Evolutionary conservation across 176 grass and related monocot genomes (phyloP).

Genomic region (Panicum miliaceum): DNA sequence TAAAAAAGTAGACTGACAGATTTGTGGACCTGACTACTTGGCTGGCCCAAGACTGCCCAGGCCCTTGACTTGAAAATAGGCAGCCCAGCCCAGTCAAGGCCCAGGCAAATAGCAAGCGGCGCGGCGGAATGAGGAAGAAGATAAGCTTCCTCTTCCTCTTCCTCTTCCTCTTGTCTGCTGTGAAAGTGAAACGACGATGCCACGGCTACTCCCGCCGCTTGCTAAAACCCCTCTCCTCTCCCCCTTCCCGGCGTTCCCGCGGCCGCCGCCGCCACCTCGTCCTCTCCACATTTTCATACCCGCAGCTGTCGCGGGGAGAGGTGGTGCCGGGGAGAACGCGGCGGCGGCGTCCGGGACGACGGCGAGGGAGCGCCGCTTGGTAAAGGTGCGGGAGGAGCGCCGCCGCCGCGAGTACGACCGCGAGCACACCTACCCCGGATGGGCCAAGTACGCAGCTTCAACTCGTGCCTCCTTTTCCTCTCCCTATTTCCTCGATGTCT

Average conservation of each 20-base stretch:
- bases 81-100: too few relatives aligned
- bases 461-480: conserved; percentile 3
- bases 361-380: conserved; percentile 77
- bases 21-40: background rate
- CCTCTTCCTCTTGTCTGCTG: background rate
- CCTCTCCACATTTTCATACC: background rate
- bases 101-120: background rate
- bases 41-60: background rate
- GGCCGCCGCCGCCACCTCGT: background rate
- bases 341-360: conserved; percentile 57
- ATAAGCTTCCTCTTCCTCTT: conserved; percentile 11
- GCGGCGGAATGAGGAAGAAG: background rate
- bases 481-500: background rate
- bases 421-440: conserved; percentile 71
- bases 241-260: conserved; percentile 11
- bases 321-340: conserved; percentile 3
- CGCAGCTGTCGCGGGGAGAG: background rate
- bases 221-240: conserved; percentile 32
- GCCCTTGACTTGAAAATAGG: background rate
- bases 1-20: too few relatives aligned
- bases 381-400: conserved; percentile 88
- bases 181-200: conserved; percentile 16
- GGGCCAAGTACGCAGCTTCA: conserved; percentile 72
- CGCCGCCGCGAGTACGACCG: conserved; percentile 70
- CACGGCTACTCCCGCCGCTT: background rate